Conservation (phyloP, 1,284 basidiomycete species). For the Melampsora larici-populina region DNA sequence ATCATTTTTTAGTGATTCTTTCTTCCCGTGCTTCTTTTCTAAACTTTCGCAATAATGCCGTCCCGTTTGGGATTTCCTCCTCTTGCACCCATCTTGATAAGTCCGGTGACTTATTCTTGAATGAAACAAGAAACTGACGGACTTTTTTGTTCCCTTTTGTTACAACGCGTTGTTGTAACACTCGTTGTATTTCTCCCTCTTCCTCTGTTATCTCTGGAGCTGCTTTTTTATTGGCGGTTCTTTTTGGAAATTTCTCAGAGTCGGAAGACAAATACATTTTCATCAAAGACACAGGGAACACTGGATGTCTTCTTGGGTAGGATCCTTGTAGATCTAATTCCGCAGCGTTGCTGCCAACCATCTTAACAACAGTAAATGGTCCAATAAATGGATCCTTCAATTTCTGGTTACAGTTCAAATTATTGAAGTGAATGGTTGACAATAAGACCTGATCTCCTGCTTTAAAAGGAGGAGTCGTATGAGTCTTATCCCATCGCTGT, state of each 20-base stretch:
- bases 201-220: background rate
- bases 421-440: conserved; percentile 12
- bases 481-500: no score
- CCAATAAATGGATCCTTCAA: conserved; percentile 27
- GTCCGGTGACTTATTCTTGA: background rate
- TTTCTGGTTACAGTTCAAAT: background rate
- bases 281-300: conserved; percentile 7
- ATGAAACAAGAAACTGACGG: background rate
- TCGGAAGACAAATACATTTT: background rate
- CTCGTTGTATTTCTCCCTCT: background rate
- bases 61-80: background rate
- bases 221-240: background rate
- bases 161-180: background rate
- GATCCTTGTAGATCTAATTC: conserved; percentile 2
- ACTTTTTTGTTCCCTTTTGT: background rate
- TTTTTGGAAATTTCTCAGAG: background rate
- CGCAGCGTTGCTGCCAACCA: background rate
- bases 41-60: background rate
- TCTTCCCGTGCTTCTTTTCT: background rate
- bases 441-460: no score
- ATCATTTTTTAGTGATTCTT: background rate
- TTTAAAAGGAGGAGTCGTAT: background rate
- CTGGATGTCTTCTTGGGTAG: background rate
- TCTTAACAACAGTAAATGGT: background rate
- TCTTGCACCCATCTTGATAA: background rate